Conservation (phyloP, 768 basidiomycete species). For the Trametes meyenii region DNA sequence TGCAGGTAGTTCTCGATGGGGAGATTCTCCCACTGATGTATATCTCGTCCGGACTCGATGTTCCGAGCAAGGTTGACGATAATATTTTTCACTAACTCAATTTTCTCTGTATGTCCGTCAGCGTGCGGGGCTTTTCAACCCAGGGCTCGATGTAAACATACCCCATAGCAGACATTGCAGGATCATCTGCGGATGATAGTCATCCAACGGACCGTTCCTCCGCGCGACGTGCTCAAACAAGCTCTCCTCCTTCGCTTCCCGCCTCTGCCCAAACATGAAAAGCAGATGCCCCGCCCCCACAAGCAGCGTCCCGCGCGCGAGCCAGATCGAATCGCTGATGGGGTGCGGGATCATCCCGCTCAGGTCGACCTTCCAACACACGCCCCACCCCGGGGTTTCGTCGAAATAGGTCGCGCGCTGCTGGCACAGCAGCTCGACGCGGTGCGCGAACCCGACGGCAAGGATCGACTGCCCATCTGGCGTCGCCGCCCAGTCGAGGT, state of each 20-base stretch:
- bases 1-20: slow-evolving; percentile 60
- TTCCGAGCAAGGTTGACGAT: slow-evolving; percentile 65
- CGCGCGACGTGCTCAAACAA: slow-evolving; percentile 84
- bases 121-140: not conserved
- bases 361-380: slow-evolving; percentile 71
- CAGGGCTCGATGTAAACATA: slow-evolving; percentile 39
- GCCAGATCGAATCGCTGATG: slow-evolving; percentile 92
- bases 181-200: slow-evolving; percentile 93
- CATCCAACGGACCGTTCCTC: slow-evolving; percentile 83
- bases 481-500: slow-evolving; percentile 93
- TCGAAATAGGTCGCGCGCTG: slow-evolving; percentile 93
- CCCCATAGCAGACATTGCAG: slow-evolving; percentile 93
- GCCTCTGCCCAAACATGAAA: slow-evolving; percentile 67
- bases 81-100: slow-evolving; percentile 82
- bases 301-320: slow-evolving; percentile 79
- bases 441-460: slow-evolving; percentile 82
- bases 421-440: slow-evolving; percentile 86
- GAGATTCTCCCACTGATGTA: slow-evolving; percentile 49
- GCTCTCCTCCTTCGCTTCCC: slow-evolving; percentile 41
- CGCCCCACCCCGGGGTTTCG: slow-evolving; percentile 76
- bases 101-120: slow-evolving; percentile 58
- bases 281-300: slow-evolving; percentile 84
- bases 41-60: slow-evolving; percentile 37
- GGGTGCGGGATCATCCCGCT: slow-evolving; percentile 75
- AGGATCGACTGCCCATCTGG: slow-evolving; percentile 89